Base-by-base conservation (phyloP, 495 filamentous ascomycete genomes). In the Arthonia radiata region DNA sequence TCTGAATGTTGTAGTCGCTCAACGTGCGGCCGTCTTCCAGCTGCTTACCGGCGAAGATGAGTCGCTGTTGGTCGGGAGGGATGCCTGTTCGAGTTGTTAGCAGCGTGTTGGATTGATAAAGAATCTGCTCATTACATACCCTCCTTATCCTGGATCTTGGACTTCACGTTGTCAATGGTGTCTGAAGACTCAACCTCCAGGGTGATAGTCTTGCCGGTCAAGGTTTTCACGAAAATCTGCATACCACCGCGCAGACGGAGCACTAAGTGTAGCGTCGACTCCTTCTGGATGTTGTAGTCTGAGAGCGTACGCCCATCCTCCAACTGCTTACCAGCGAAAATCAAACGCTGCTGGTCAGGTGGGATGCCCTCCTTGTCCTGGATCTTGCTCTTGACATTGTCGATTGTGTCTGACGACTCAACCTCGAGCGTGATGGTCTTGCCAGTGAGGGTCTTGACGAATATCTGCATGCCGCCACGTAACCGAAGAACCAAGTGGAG, bases 261-360 rank as follows among this genome's bases (percentile, higher is more conserved):
- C 24, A 97, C 86, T 36, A 97, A 55, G 54, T 97, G 86, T 8
- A 97, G 61, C n/a, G 86, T 97, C 22, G 73, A 81, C 52, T 94
- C 86, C 56, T 97, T 97, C 50, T 94, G 86, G 28, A 94, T 97
- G 59, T 97, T 97, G 66, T 94, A 94, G 46, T 94, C 86, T 34
- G 67, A 77, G 2, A 97, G 58, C n/a, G 83, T 94, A 11, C 83
- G 77, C 14, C 71, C 71, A 43, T 81, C 74, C 40, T 81, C 80
- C 16, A 92, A 61, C 49, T 92, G 81, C 71, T 94, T 94, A 37
- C 83, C 83, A 19, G 83, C 82, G 43, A 93, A 93, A 41, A 93
- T 93, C 18, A 93, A 54, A 45, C 82, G 78, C 48, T 89, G 80
- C 50, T 89, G 80, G 48, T 91, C 80, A 4, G 81, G 81, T 11